Base-by-base conservation (phyloP, 495 filamentous ascomycete species). In the Trichoderma parareesei region DNA sequence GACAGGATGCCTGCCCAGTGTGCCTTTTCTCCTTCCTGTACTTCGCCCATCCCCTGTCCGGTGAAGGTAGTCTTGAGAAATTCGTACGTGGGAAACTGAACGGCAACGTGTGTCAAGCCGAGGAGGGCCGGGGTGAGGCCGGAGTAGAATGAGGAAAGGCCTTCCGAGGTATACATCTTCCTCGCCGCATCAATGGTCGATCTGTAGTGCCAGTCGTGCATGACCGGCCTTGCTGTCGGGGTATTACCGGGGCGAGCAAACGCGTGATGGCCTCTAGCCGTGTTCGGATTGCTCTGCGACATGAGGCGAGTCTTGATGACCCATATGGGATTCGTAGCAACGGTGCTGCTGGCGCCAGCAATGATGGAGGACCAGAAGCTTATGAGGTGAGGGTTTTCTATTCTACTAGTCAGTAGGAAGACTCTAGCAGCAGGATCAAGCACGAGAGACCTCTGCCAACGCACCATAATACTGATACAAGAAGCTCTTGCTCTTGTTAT, bases 271-370 rank as follows among this genome's bases (percentile, higher is more conserved):
- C 75, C 72, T 63, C 75, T 73, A 66, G 67, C 65, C 57, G 70
- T 71, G 60, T 70, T 67, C 13, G 69, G 70, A 9, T 44, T 46
- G 6, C 85, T 82, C 70, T 98, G 93, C 4, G 95, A 94, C 93
- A 97, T 97, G 46, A 99, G 82, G 66, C 94, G 84, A 41, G 94
- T 99, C 73, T 99, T 99, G 77, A 99, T 96, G 38, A 99, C 95
- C 94, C 94, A 99, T 65, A 99, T 99, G 0, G 94, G 94, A 75
- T 99, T 99, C n/a, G 94, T 99, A 64, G 84, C 90, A 67, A 98
- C 84, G 4, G 95, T 98, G 64, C 91, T 96, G 73, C 90, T 96
- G 64, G 88, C 91, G 18, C 94, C 94, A 41, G 92, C 94, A 44
- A 90, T 85, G 66, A 99, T 83, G 33, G 95, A 94, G 37, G 95